Evolutionary conservation across 2,329 filamentous ascomycete species (phyloP).

Genomic region (Tolypocladium paradoxum): DNA sequence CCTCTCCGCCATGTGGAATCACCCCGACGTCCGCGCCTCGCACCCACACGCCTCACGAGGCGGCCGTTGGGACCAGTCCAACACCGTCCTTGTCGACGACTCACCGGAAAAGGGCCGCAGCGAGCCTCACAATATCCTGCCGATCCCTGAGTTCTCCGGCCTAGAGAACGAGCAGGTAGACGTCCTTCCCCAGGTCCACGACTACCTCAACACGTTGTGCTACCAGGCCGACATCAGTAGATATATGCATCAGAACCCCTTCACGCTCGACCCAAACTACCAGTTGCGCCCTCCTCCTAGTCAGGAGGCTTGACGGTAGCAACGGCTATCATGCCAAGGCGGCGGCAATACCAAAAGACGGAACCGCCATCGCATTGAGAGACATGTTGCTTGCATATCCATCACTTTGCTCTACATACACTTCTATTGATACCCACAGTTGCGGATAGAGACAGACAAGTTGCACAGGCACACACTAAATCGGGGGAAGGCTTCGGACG

Average conservation of each 20-base stretch:
- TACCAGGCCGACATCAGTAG: constrained; percentile 50
- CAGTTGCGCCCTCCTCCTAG: constrained; percentile 1
- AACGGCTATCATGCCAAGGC: background rate
- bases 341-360: background rate
- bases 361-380: background rate
- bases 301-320: background rate
- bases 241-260: constrained; percentile 43
- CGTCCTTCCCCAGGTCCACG: constrained; percentile 48
- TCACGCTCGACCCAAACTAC: constrained; percentile 26
- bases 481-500: too few species aligned
- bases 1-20: constrained; percentile 60
- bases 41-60: constrained; percentile 31
- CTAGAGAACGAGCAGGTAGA: constrained; percentile 25
- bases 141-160: constrained; percentile 66
- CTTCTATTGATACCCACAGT: background rate
- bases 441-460: background rate
- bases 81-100: constrained; percentile 88
- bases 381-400: background rate
- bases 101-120: constrained; percentile 66
- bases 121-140: constrained; percentile 75
- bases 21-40: constrained; percentile 29
- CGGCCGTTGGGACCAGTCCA: constrained; percentile 62
- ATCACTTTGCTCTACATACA: background rate
- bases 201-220: constrained; percentile 47
- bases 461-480: background rate